Percentiles rank a stretch among this genome's conserved stretches.
Conservation (phyloP, 2,329 filamentous ascomycete species). For the Aspergillus felis region DNA sequence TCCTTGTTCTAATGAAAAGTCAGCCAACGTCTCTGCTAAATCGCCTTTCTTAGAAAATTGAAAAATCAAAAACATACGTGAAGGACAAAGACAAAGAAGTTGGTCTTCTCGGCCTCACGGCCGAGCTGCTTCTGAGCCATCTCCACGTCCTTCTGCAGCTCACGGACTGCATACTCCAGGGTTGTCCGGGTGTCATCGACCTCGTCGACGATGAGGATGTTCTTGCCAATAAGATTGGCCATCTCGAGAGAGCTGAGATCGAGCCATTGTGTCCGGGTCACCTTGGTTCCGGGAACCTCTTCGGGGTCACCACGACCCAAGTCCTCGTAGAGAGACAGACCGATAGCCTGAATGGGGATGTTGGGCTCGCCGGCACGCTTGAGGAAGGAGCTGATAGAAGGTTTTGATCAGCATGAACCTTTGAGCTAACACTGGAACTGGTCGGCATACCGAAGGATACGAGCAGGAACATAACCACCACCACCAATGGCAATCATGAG, state of each 20-base stretch:
- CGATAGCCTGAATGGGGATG: constrained; percentile 98
- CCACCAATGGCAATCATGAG: constrained; percentile 98
- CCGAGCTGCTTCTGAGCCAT: constrained; percentile 70
- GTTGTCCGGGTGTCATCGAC: constrained; percentile 94
- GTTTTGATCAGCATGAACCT: constrained; percentile 4
- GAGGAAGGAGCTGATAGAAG: constrained; percentile 68
- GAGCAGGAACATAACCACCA: constrained; percentile 92
- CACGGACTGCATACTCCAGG: constrained; percentile 86
- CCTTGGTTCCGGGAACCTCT: constrained; percentile 84
- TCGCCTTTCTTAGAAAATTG: not conserved
- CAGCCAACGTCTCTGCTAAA: constrained; percentile 2
- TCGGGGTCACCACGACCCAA: constrained; percentile 61
- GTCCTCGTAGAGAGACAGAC: constrained; percentile 91
- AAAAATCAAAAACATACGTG: constrained; percentile 59
- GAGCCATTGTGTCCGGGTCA: constrained; percentile 97
- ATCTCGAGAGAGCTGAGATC: constrained; percentile 84
- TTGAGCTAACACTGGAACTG: not conserved
- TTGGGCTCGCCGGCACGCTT: constrained; percentile 83
- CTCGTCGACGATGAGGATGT: constrained; percentile 89
- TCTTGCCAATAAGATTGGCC: constrained; percentile 85
- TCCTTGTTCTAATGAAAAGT: constrained; percentile 73
- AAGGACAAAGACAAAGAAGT: constrained; percentile 92
- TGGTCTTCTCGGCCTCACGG: constrained; percentile 66
- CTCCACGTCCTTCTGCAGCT: constrained; percentile 93
- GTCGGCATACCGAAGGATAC: constrained; percentile 70